Percentiles rank a stretch among this genome's conserved stretches.
phyloP scores from a whole-genome alignment of 2,329 filamentous ascomycete species.

The Cladosporium sp. region DNA sequence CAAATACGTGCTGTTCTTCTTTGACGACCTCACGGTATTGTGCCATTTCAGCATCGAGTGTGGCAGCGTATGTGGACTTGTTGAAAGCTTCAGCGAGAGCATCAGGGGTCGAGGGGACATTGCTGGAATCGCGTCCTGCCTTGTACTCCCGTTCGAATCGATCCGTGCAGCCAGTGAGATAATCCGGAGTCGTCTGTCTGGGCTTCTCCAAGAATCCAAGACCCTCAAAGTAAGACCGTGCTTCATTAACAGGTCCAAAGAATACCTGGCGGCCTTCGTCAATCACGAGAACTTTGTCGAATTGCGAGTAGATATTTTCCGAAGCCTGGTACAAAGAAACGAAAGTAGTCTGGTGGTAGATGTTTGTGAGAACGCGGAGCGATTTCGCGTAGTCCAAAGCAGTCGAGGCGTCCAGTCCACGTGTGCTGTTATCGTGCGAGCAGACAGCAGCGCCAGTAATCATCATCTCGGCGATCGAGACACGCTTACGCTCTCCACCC shows the following conservation, averaged over 20 bases:
- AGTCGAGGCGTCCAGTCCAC: conserved; percentile 47
- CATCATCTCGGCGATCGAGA: conserved; percentile 48
- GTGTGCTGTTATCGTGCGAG: conserved; percentile 45
- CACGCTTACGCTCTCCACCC: conserved; percentile 42
- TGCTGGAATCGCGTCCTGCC: conserved; percentile 58
- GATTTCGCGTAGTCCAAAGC: conserved; percentile 48
- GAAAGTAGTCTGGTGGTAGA: conserved; percentile 79
- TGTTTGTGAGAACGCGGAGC: conserved; percentile 64
- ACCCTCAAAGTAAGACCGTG: conserved; percentile 69
- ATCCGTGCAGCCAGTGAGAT: conserved; percentile 77
- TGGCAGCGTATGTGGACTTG: conserved; percentile 55
- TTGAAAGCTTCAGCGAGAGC: conserved; percentile 67
- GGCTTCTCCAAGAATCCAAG: conserved; percentile 72
- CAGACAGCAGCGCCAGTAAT: conserved; percentile 38
- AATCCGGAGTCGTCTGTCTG: conserved; percentile 76
- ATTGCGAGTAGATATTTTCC: conserved; percentile 72
- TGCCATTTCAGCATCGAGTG: conserved; percentile 62
- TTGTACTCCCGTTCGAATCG: conserved; percentile 78
- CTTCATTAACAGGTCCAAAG: conserved; percentile 65
- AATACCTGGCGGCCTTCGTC: conserved; percentile 72
- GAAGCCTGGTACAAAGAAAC: conserved; percentile 84
- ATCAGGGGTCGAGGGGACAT: conserved; percentile 66
- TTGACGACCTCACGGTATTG: conserved; percentile 63
- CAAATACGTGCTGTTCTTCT: conserved; percentile 62
- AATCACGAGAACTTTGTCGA: conserved; percentile 82